Conservation (phyloP, 495 filamentous ascomycete genomes). For the Talaromyces liani region DNA sequence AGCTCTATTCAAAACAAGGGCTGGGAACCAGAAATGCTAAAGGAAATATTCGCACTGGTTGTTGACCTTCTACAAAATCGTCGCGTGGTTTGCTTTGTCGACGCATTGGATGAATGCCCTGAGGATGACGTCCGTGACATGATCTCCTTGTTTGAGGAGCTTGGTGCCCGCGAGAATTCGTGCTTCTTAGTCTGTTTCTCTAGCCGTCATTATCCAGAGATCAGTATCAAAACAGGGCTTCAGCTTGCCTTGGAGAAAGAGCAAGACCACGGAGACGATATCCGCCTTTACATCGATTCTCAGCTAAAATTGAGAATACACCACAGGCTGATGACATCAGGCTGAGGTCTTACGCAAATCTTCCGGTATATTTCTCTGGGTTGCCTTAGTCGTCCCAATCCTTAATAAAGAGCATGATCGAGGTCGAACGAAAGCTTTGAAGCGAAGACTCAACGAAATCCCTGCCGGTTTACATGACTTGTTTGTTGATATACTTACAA, state of each 20-base stretch:
- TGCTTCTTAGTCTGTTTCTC: constrained; percentile 15
- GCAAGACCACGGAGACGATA: constrained; percentile 13
- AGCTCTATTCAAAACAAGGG: background rate
- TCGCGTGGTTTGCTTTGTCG: constrained; percentile 17
- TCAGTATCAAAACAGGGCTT: constrained; percentile 9
- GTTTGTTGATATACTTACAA: constrained; percentile 30
- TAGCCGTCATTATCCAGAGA: constrained; percentile 21
- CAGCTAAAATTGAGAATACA: constrained; percentile 1
- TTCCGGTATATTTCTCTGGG: constrained; percentile 20
- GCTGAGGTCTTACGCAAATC: constrained; percentile 9
- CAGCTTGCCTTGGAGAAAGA: constrained; percentile 13
- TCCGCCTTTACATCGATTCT: constrained; percentile 13
- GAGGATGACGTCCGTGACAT: constrained; percentile 8
- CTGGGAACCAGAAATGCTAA: background rate
- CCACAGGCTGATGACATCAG: background rate
- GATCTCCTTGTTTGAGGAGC: constrained; percentile 8
- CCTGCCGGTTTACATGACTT: constrained; percentile 28
- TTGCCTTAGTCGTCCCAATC: constrained; percentile 15
- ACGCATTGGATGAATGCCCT: constrained; percentile 35
- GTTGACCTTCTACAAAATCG: background rate
- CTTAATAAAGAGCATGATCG: constrained; percentile 11
- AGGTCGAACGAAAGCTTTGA: constrained; percentile 28
- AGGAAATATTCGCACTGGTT: background rate
- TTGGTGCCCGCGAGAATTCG: background rate
- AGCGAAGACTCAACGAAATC: constrained; percentile 24